Conservation (phyloP, 768 basidiomycete genomes). For the Mycena capillaripes region DNA sequence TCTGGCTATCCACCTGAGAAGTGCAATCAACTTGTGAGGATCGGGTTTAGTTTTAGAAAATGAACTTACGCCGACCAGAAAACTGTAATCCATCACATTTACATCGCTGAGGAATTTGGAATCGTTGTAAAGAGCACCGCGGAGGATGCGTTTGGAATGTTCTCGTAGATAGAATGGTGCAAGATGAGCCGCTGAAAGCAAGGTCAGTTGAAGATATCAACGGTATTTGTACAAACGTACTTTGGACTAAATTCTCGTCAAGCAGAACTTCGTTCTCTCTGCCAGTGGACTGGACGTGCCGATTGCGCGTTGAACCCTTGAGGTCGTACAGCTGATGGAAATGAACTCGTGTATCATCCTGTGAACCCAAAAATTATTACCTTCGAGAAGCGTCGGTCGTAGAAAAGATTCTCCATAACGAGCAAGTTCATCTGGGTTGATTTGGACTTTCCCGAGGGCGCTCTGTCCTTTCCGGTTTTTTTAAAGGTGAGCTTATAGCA, state of each 20-base stretch:
- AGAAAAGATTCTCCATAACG: constrained; percentile 98
- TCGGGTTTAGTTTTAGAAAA: neutral
- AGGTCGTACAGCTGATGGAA: constrained; percentile 86
- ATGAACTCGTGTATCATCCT: constrained; percentile 48
- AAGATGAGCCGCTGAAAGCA: constrained; percentile 73
- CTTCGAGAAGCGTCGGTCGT: constrained; percentile 91
- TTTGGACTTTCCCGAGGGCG: constrained; percentile 71
- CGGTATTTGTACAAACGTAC: constrained; percentile 58
- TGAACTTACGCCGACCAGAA: constrained; percentile 80
- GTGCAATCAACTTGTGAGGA: neutral
- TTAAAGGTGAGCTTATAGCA: constrained; percentile 95
- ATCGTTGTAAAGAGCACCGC: constrained; percentile 93
- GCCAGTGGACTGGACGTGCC: constrained; percentile 92
- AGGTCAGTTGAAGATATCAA: constrained; percentile 20
- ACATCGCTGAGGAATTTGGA: constrained; percentile 95
- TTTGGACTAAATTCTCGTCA: constrained; percentile 95
- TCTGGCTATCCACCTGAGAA: constrained; percentile 81
- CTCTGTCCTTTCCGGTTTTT: constrained; percentile 81
- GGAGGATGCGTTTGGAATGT: constrained; percentile 93
- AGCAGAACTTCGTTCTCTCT: constrained; percentile 93
- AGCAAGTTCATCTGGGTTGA: constrained; percentile 94
- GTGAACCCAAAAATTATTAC: constrained; percentile 57
- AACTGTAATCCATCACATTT: constrained; percentile 97
- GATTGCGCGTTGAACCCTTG: constrained; percentile 95
- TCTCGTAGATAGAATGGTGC: constrained; percentile 96